Conservation (phyloP, 768 basidiomycete genomes). For the Tricholoma furcatifolium region DNA sequence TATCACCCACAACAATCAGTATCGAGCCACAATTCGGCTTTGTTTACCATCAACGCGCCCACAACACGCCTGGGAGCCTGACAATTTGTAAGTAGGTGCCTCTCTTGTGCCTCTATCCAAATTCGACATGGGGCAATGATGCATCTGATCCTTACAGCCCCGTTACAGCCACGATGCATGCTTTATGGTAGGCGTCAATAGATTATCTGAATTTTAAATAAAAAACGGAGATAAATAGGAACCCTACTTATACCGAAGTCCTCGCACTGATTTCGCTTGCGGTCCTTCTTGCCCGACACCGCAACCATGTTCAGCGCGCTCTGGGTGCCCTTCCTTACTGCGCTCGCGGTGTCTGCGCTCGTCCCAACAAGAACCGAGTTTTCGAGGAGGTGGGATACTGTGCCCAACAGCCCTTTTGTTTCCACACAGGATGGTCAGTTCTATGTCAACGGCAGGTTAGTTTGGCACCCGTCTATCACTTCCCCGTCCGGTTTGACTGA, state of each 20-base stretch:
- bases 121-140: conserved; percentile 5
- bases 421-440: conserved; percentile 44
- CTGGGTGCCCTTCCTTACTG: conserved; percentile 28
- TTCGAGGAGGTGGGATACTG: conserved; percentile 24
- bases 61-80: not conserved
- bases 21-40: conserved; percentile 2
- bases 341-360: conserved; percentile 32
- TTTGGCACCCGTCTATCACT: not conserved
- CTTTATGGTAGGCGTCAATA: not conserved
- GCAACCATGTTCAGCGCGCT: conserved; percentile 32
- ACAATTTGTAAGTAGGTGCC: no score
- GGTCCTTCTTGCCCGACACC: conserved; percentile 20
- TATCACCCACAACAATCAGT: no score
- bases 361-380: conserved; percentile 28
- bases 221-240: conserved; percentile 13
- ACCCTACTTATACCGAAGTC: conserved; percentile 12
- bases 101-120: not conserved
- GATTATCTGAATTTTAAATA: conserved; percentile 7
- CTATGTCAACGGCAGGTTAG: conserved; percentile 52
- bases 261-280: conserved; percentile 2
- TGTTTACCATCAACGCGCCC: not conserved
- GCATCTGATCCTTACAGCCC: not conserved
- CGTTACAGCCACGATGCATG: not conserved
- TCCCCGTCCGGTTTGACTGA: conserved; percentile 3
- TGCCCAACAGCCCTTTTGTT: conserved; percentile 39